Evolutionary conservation across 2,329 filamentous ascomycete genomes (phyloP).

Genomic region (Huntiella bhutanensis): DNA sequence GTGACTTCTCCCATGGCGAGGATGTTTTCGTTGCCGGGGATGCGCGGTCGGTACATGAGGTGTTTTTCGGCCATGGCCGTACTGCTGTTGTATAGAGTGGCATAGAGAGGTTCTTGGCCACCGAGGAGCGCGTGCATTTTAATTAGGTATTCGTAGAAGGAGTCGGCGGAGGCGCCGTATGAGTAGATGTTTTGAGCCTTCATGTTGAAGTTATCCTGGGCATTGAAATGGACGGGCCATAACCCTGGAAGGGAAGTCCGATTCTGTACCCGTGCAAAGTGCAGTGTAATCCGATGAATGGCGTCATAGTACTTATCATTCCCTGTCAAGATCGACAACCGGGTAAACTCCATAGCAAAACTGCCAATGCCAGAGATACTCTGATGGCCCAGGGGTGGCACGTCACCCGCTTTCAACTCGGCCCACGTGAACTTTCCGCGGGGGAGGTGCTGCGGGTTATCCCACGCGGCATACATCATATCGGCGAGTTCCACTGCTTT

Average conservation of each 20-base stretch:
- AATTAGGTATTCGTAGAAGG: conserved; percentile 46
- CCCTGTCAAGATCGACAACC: conserved; percentile 42
- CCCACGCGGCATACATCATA: conserved; percentile 46
- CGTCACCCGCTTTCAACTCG: conserved; percentile 20
- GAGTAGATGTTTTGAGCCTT: conserved; percentile 30
- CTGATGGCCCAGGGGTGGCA: conserved; percentile 18
- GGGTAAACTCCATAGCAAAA: conserved; percentile 41
- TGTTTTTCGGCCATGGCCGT: conserved; percentile 39
- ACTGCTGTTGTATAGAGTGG: conserved; percentile 24
- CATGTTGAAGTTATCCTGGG: conserved; percentile 29
- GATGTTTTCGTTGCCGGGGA: conserved; percentile 36
- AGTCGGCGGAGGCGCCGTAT: conserved; percentile 37
- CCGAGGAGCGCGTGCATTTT: conserved; percentile 48
- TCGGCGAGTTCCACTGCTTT: conserved; percentile 47
- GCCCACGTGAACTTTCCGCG: conserved; percentile 27
- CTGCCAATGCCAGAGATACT: conserved; percentile 30
- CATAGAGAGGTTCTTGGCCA: conserved; percentile 27
- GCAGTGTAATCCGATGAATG: conserved; percentile 35
- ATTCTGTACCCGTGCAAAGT: conserved; percentile 34
- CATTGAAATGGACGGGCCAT: conserved; percentile 39
- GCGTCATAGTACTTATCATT: conserved; percentile 49
- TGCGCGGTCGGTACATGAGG: conserved; percentile 50
- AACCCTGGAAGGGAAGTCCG: conserved; percentile 39
- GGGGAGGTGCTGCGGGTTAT: conserved; percentile 51
- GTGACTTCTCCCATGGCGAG: conserved; percentile 38